phyloP scores from a whole-genome alignment of 2,329 filamentous ascomycete genomes.

The Nothopassalora personata region DNA sequence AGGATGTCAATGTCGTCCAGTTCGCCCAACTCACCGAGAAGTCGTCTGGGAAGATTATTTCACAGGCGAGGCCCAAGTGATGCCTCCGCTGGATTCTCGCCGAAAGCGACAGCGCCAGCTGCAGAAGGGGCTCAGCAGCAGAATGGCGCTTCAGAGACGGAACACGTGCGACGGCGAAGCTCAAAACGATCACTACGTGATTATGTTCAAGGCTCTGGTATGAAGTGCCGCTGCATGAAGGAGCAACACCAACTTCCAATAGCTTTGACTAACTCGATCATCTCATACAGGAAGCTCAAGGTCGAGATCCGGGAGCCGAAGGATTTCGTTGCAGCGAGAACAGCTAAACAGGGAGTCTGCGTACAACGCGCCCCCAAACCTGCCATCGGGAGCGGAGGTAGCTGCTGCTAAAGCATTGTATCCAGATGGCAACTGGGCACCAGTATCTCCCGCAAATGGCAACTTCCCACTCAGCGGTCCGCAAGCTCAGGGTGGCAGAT shows the following conservation, averaged over 20 bases:
- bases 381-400: background rate
- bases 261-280: background rate
- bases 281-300: background rate
- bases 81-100: background rate
- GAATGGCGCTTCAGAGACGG: background rate
- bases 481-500: background rate
- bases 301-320: background rate
- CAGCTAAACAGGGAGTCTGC: background rate
- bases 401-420: slow-evolving; percentile 1
- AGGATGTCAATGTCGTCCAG: background rate
- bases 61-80: background rate
- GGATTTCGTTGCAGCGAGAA: background rate
- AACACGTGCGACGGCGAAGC: background rate
- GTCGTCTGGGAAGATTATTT: slow-evolving; percentile 48
- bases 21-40: background rate
- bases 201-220: slow-evolving; percentile 45
- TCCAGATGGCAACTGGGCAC: background rate
- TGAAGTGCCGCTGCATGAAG: background rate
- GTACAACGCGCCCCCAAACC: background rate
- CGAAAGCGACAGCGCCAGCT: background rate
- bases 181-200: slow-evolving; percentile 1
- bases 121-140: background rate
- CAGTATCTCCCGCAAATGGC: background rate
- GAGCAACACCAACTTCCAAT: background rate
- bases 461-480: background rate